Evolutionary conservation across 1,284 basidiomycete genomes (phyloP).

Genomic region (Taiwanofungus camphoratus): DNA sequence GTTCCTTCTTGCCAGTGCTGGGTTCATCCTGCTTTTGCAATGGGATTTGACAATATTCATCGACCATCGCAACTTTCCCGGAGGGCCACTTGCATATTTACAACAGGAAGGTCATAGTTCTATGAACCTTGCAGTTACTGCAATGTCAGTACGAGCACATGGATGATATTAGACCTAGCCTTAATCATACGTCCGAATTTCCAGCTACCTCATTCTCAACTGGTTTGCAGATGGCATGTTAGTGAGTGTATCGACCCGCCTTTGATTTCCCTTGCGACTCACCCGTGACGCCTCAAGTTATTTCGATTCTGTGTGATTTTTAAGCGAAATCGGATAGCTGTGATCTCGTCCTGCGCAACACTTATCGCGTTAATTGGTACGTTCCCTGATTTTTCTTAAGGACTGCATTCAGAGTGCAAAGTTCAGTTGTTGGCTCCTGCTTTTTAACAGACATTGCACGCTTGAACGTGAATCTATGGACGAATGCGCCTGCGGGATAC

Average conservation of each 20-base stretch:
- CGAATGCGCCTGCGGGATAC: slow-evolving; percentile 15
- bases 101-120: slow-evolving; percentile 14
- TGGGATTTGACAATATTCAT: slow-evolving; percentile 23
- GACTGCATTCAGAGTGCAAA: not conserved
- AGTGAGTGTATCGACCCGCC: slow-evolving; percentile 15
- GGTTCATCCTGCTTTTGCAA: slow-evolving; percentile 21
- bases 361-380: slow-evolving; percentile 11
- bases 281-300: slow-evolving; percentile 14
- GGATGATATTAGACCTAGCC: not conserved
- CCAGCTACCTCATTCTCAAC: slow-evolving; percentile 29
- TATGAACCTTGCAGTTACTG: slow-evolving; percentile 19
- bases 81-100: slow-evolving; percentile 22
- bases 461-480: slow-evolving; percentile 20
- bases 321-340: slow-evolving; percentile 9
- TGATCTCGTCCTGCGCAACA: slow-evolving; percentile 13
- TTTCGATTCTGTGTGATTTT: slow-evolving; percentile 19
- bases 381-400: not conserved
- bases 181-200: not conserved
- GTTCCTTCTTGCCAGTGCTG: slow-evolving; percentile 20
- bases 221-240: slow-evolving; percentile 30
- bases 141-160: slow-evolving; percentile 19
- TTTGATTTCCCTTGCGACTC: not conserved
- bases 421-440: slow-evolving; percentile 21
- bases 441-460: slow-evolving; percentile 21
- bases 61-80: slow-evolving; percentile 11